Conservation (phyloP, 129 eudicot species). For the Chrysanthemum lavandulifolium region DNA sequence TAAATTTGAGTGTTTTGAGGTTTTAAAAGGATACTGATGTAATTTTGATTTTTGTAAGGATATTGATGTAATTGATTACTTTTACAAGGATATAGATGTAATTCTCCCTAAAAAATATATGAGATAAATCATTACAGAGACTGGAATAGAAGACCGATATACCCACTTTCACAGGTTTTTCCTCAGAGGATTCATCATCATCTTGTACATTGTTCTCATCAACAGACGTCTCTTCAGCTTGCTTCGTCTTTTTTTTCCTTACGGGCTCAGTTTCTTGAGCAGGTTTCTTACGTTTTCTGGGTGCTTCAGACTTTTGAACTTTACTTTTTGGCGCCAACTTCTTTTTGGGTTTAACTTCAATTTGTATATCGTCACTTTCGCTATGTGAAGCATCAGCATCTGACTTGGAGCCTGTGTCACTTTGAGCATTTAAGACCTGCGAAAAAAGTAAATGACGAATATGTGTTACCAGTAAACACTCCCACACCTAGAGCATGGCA, state of each 20-base stretch:
- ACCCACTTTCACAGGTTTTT: conserved; percentile 61
- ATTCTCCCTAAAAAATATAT: too few species aligned
- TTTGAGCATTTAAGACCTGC: conserved; percentile 53
- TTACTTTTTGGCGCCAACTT: conserved; percentile 47
- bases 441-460: conserved; percentile 10
- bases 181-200: conserved; percentile 60
- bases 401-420: conserved; percentile 37
- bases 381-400: conserved; percentile 40
- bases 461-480: background rate
- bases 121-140: background rate
- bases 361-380: conserved; percentile 43
- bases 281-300: conserved; percentile 64
- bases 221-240: conserved; percentile 39
- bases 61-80: too few species aligned
- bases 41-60: too few species aligned
- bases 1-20: too few species aligned
- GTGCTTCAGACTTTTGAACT: conserved; percentile 37
- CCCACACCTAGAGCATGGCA: background rate
- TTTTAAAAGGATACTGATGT: too few species aligned
- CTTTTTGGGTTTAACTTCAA: conserved; percentile 49
- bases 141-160: background rate
- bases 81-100: too few species aligned
- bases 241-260: conserved; percentile 49
- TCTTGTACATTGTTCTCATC: conserved; percentile 46
- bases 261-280: conserved; percentile 42